Evolutionary conservation across 345 rosid genomes (phyloP), one percentile per base, ranked within the genome.

Genomic region (Ceriops decandra): DNA sequence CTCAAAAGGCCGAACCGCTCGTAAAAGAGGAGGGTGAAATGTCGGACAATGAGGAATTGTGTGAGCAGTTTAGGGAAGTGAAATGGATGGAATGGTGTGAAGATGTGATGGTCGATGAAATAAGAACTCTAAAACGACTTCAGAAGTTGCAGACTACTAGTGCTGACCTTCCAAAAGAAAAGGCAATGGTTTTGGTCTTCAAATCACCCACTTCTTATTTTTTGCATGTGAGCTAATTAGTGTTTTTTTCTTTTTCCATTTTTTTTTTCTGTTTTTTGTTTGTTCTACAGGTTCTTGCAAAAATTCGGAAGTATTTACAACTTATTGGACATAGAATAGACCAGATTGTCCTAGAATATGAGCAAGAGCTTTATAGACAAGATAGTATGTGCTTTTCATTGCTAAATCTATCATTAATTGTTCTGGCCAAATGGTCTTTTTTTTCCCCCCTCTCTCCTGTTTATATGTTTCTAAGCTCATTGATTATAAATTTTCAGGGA

Each of bases 51-150:
- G 99, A 88, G 74, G 98, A 88, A 82, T 87, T 95, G 30, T 86
- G 88, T 57, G 98, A 92, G 81, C 99, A 95, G 77, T 95, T 95
- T 61, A 95, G 87, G 88, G 98, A 92, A 85, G 91, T 85, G 62
- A 95, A 95, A 83, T 95, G 99, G 99, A 95, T 83, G 96, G 99
- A 95, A 80, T 95, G 99, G 99, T 95, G 99, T 80, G 91, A 90
- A 82, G 99, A 90, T 76, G 96, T 90, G 56, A 86, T 95, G 97
- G 82, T 69, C 53, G 84, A 72, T 70, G 93, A 92, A 78, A 83
- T 86, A 60, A 92, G 80, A 86, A 95, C 99, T 27, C 84, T 92
- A 69, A 83, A 57, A 65, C 96, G 98, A 49, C 86, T 95, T 67
- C 88, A 90, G 62, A 85, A 72, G 81, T 78, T 95, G 77, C 99